Conservation (phyloP, 805 yeast species). For the Pichia paraexigua region DNA sequence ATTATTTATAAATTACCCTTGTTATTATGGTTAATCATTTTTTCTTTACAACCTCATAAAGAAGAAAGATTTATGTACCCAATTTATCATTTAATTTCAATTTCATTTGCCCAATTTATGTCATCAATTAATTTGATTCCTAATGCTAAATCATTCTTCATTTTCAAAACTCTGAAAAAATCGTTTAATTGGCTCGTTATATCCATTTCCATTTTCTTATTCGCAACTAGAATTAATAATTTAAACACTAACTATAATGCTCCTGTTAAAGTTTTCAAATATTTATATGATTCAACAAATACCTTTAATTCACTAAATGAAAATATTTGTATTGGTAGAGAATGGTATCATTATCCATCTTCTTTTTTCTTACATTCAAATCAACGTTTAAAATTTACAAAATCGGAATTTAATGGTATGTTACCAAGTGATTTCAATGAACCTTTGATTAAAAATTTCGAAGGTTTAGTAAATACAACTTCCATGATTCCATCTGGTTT, state of each 20-base stretch:
- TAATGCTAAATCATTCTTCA: slow-evolving; percentile 8
- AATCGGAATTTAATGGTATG: slow-evolving; percentile 77
- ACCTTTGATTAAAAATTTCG: slow-evolving; percentile 13
- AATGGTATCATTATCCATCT: slow-evolving; percentile 90
- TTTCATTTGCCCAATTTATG: slow-evolving; percentile 48
- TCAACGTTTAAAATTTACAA: slow-evolving; percentile 57
- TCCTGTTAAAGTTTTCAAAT: slow-evolving; percentile 53
- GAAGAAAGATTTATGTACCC: slow-evolving; percentile 91
- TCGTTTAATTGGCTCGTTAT: slow-evolving; percentile 3
- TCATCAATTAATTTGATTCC: too few relatives aligned
- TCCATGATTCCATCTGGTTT: slow-evolving; percentile 51
- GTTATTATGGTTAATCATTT: slow-evolving; percentile 57
- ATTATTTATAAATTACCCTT: slow-evolving; percentile 26
- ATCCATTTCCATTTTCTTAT: neutral
- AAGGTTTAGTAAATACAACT: slow-evolving; percentile 28
- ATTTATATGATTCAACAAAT: slow-evolving; percentile 28
- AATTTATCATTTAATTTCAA: slow-evolving; percentile 59
- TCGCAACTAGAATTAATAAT: slow-evolving; percentile 30
- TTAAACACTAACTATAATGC: slow-evolving; percentile 63
- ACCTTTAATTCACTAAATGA: slow-evolving; percentile 17
- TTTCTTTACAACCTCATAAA: slow-evolving; percentile 76
- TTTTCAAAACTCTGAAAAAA: slow-evolving; percentile 3
- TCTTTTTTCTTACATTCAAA: slow-evolving; percentile 71
- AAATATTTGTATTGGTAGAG: slow-evolving; percentile 85
- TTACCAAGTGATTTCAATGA: slow-evolving; percentile 80